Base-by-base conservation (phyloP, 2,329 filamentous ascomycete species). In the Colletotrichum tropicicola region DNA sequence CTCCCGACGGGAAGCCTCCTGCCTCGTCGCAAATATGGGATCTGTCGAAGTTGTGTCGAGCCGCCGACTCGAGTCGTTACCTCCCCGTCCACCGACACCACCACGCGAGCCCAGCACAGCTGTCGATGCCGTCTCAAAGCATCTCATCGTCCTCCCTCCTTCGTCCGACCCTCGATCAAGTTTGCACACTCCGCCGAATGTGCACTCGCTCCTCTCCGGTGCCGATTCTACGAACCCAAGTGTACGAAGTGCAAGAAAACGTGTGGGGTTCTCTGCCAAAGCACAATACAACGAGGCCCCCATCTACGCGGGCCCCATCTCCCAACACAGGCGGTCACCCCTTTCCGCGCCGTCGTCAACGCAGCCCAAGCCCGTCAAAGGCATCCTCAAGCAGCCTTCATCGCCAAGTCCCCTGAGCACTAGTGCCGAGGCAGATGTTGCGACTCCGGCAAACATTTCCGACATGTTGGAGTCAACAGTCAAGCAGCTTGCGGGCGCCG, bases 401-500 rank as follows among this genome's bases (percentile, higher is more conserved):
- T 83, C 76, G 73, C 79, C 77, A 7, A 84, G 83, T 57, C 78
- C 79, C 2, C 77, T 83, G 67, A 78, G 80, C 71, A 76, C 77
- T 9, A 73, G 75, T 25, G 67, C 77, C 3, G 32, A 62, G 67
- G 77, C 78, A 75, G 67, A 78, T 78, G 65, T 72, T 39, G 68
- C 73, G 68, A 78, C 66, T 60, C 74, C 70, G 75, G 82, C 85
- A 45, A 90, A 87, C 39, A 89, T 97, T 61, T 85, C 87, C 68
- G 89, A 89, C 70, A 96, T 98, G 90, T 80, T 98, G 68, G 92
- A 97, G 70, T 97, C 93, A 1, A 89, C 93, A 5, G 86, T 93
- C 35, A 90, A 92, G 77, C 92, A 96, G 77, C 85, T 99, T 49
- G 92, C 91, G 37, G 89, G 92, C 21, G 83, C 88, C 28, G 91